phyloP scores from a whole-genome alignment of 129 eudicot genomes.

The Artemisia tridentata region DNA sequence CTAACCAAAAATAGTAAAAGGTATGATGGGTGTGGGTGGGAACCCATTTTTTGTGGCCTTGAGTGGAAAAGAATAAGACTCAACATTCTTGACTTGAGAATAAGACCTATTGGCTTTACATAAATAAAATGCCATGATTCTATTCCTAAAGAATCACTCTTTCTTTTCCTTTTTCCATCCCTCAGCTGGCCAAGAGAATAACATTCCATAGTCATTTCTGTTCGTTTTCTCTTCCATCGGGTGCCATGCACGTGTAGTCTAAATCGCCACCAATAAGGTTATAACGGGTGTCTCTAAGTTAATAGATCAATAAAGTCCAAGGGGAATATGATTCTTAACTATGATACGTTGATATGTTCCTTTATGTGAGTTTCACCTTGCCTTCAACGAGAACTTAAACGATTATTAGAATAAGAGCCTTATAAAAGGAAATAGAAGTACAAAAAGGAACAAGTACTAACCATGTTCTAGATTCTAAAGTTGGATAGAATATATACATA shows the following conservation, averaged over 20 bases:
- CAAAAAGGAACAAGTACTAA: slow-evolving; percentile 34
- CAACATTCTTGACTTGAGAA: slow-evolving; percentile 63
- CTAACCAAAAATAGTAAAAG: slow-evolving; percentile 40
- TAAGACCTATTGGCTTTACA: slow-evolving; percentile 51
- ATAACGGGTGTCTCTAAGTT: slow-evolving; percentile 23
- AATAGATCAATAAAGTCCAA: slow-evolving; percentile 31
- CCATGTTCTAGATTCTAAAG: slow-evolving; percentile 46
- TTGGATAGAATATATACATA: slow-evolving; percentile 32
- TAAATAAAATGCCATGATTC: slow-evolving; percentile 72
- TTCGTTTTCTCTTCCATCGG: slow-evolving; percentile 38
- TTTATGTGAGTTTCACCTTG: slow-evolving; percentile 45
- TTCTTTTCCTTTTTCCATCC: slow-evolving; percentile 32
- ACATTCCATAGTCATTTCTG: slow-evolving; percentile 77
- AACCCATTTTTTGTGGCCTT: slow-evolving; percentile 85
- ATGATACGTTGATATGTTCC: slow-evolving; percentile 34
- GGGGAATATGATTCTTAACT: slow-evolving; percentile 38
- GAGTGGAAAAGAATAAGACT: slow-evolving; percentile 53
- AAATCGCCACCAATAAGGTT: slow-evolving; percentile 23
- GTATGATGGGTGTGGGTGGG: slow-evolving; percentile 41
- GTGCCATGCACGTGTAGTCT: slow-evolving; percentile 35
- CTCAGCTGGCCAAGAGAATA: slow-evolving; percentile 27
- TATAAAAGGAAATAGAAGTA: slow-evolving; percentile 39
- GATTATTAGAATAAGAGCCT: slow-evolving; percentile 29
- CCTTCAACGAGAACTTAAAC: slow-evolving; percentile 28
- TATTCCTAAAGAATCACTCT: slow-evolving; percentile 47